phyloP scores from a whole-genome alignment of 257 asterid genomes.

The Solanum virginianum region DNA sequence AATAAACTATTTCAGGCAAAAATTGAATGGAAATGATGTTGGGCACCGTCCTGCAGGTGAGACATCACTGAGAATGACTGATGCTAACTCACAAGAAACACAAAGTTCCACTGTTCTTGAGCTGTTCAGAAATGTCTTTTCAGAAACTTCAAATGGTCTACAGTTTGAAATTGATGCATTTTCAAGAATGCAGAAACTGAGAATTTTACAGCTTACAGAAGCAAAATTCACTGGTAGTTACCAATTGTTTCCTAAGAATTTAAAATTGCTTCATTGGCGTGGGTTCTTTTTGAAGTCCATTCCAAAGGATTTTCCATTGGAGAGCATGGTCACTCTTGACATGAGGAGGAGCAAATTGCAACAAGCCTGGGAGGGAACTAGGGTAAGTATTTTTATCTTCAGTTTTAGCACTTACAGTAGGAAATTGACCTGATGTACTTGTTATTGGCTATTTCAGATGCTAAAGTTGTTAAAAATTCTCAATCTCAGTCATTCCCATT shows the following conservation, averaged over 20 bases:
- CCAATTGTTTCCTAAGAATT: not conserved
- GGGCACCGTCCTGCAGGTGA: not conserved
- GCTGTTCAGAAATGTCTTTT: not conserved
- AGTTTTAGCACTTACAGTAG: not conserved
- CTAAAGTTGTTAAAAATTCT: not conserved
- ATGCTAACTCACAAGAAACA: not conserved
- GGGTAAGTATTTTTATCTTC: not conserved
- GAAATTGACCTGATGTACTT: not conserved
- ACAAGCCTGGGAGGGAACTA: not conserved
- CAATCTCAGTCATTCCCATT: not conserved
- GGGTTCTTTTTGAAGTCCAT: not conserved
- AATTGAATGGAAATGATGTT: not conserved
- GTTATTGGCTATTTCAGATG: not conserved
- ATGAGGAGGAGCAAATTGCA: not conserved
- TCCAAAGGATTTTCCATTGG: conserved; percentile 1
- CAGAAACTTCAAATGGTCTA: not conserved
- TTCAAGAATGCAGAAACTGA: not conserved
- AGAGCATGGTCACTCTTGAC: not conserved
- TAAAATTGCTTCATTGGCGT: not conserved
- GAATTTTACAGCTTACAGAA: not conserved
- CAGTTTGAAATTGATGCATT: not conserved
- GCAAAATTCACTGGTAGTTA: not conserved
- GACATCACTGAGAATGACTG: not conserved
- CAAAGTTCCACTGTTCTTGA: not conserved
- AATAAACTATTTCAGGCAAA: not conserved